Conservation (phyloP, 2,329 filamentous ascomycete species). For the Gremmenia infestans region DNA sequence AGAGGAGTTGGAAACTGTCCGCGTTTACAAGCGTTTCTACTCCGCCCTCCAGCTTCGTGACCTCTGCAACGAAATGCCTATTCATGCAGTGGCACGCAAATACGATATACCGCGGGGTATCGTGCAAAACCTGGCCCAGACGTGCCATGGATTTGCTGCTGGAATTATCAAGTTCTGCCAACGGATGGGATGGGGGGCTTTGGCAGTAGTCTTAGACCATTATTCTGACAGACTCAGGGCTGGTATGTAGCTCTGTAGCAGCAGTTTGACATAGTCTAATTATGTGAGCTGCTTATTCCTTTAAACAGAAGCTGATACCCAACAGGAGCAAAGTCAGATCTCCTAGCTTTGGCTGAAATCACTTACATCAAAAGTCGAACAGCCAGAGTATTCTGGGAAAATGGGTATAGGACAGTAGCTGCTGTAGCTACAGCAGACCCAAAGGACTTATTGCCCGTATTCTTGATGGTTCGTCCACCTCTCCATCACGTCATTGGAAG, state of each 20-base stretch:
- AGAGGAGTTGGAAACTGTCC: slow-evolving; percentile 54
- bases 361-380: slow-evolving; percentile 74
- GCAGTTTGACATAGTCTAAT: background rate
- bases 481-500: background rate
- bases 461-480: slow-evolving; percentile 53
- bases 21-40: slow-evolving; percentile 69
- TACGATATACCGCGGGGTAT: slow-evolving; percentile 66
- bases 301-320: background rate
- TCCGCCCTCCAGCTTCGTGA: slow-evolving; percentile 73
- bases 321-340: slow-evolving; percentile 60
- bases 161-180: slow-evolving; percentile 78
- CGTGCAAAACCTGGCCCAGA: slow-evolving; percentile 68
- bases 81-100: slow-evolving; percentile 64
- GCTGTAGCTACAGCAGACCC: slow-evolving; percentile 65
- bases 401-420: slow-evolving; percentile 65
- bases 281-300: background rate
- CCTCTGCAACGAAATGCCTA: slow-evolving; percentile 69
- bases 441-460: slow-evolving; percentile 62
- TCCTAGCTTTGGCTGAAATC: slow-evolving; percentile 66
- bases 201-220: slow-evolving; percentile 68
- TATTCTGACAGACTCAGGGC: slow-evolving; percentile 70
- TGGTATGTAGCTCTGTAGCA: slow-evolving; percentile 15
- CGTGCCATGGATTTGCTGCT: slow-evolving; percentile 72
- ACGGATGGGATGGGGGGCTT: slow-evolving; percentile 68
- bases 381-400: slow-evolving; percentile 70